Evolutionary conservation across 257 asterid species (phyloP).

Genomic region (Verbascum thapsus): DNA sequence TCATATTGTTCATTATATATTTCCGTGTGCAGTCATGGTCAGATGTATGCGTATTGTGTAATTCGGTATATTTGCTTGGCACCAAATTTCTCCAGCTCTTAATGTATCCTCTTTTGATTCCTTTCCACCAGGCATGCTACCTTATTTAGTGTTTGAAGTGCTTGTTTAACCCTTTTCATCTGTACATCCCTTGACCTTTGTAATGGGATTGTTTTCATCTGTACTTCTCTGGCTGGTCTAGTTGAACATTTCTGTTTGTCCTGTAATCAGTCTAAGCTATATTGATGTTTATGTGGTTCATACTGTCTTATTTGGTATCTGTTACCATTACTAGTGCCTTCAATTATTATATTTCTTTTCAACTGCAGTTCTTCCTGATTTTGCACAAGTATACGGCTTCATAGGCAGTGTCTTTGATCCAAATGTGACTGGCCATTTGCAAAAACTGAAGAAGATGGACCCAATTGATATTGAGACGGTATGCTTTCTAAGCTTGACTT

Average conservation of each 20-base stretch:
- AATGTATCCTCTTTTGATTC: background rate
- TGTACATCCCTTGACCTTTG: slow-evolving; percentile 18
- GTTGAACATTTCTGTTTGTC: slow-evolving; percentile 9
- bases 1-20: slow-evolving; percentile 13
- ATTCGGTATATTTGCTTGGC: slow-evolving; percentile 3
- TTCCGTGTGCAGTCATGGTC: background rate
- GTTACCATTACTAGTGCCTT: slow-evolving; percentile 12
- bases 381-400: slow-evolving; percentile 86
- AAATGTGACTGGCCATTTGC: slow-evolving; percentile 67
- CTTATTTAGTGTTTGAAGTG: slow-evolving; percentile 7
- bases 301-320: slow-evolving; percentile 15
- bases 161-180: background rate
- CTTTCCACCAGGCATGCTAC: background rate
- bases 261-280: slow-evolving; percentile 17
- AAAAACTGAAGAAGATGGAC: slow-evolving; percentile 83
- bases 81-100: slow-evolving; percentile 5
- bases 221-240: slow-evolving; percentile 9
- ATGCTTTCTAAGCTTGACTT: slow-evolving; percentile 42
- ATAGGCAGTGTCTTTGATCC: slow-evolving; percentile 96
- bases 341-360: slow-evolving; percentile 25
- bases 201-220: slow-evolving; percentile 1
- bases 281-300: background rate
- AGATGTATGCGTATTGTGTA: background rate
- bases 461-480: slow-evolving; percentile 94
- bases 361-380: slow-evolving; percentile 90